These are phyloP conservation scores for Debaryomyces nepalensis DNA, from an alignment of 1,139 yeast genomes.

Conservation along the genomic window DNA sequence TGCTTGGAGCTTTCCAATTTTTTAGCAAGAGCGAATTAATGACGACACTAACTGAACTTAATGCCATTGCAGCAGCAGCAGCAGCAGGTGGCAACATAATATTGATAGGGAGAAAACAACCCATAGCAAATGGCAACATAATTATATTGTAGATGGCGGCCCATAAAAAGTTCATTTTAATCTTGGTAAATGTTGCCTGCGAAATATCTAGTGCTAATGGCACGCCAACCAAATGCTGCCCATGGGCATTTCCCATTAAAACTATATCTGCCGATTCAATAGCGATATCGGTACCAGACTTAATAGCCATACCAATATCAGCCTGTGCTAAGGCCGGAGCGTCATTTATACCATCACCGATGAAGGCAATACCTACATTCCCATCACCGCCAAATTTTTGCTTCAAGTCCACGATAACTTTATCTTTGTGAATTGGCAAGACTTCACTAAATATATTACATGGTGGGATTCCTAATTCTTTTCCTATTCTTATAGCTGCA, in stretches of 20 bases:
- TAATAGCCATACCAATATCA: constrained; percentile 87
- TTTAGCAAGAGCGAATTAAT: constrained; percentile 74
- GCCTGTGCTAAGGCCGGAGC: constrained; percentile 94
- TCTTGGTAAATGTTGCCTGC: constrained; percentile 67
- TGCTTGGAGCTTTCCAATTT: constrained; percentile 56
- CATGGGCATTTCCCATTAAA: constrained; percentile 46
- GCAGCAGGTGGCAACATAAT: constrained; percentile 83
- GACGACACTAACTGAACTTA: constrained; percentile 89
- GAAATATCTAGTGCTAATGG: constrained; percentile 77
- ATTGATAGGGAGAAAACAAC: constrained; percentile 78
- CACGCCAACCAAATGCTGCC: constrained; percentile 59
- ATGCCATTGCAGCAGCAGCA: constrained; percentile 93
- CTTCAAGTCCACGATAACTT: constrained; percentile 64
- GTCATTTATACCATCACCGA: constrained; percentile 97
- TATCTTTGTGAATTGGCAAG: constrained; percentile 77
- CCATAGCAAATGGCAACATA: constrained; percentile 98
- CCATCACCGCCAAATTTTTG: constrained; percentile 35
- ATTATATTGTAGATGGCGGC: constrained; percentile 82
- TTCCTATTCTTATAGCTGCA: constrained; percentile 70
- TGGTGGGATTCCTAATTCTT: constrained; percentile 65
- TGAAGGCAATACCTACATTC: constrained; percentile 67
- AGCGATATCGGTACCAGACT: constrained; percentile 94
- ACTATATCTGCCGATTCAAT: constrained; percentile 95
- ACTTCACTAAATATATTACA: constrained; percentile 76
- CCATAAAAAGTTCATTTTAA: constrained; percentile 82